Evolutionary conservation across 1,284 basidiomycete species (phyloP).

Genomic region (Austroboletus rostrupii): DNA sequence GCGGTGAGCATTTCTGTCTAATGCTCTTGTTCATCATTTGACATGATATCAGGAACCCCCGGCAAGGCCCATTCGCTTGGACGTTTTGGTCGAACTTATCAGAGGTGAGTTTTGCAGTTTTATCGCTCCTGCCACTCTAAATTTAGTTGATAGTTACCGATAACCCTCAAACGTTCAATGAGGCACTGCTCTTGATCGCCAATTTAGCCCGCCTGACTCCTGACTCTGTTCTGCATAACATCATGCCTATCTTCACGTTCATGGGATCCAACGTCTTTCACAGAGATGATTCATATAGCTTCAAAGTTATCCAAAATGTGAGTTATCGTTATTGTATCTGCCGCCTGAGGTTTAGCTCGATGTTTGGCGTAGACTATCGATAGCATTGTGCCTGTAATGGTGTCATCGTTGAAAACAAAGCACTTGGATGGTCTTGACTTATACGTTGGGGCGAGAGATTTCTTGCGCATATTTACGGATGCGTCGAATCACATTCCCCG

Average conservation of each 20-base stretch:
- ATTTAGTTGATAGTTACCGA: slow-evolving; percentile 55
- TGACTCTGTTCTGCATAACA: slow-evolving; percentile 88
- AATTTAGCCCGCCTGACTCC: slow-evolving; percentile 82
- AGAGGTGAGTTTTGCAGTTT: slow-evolving; percentile 49
- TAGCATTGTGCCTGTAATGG: slow-evolving; percentile 91
- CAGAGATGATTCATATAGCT: slow-evolving; percentile 93
- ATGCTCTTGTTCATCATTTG: slow-evolving; percentile 5
- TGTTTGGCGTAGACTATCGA: slow-evolving; percentile 71
- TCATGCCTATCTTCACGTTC: slow-evolving; percentile 99
- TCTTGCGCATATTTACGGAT: slow-evolving; percentile 86
- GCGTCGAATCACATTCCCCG: slow-evolving; percentile 84
- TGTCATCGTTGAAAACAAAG: slow-evolving; percentile 63
- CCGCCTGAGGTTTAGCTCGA: slow-evolving; percentile 2
- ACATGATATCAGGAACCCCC: slow-evolving; percentile 37
- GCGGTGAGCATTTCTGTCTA: slow-evolving; percentile 36
- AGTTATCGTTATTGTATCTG: neutral
- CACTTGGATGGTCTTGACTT: slow-evolving; percentile 55
- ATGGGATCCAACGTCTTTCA: slow-evolving; percentile 97
- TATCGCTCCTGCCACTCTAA: neutral
- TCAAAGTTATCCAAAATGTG: slow-evolving; percentile 91
- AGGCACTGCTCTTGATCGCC: slow-evolving; percentile 88
- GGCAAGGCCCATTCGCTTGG: slow-evolving; percentile 59
- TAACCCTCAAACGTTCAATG: slow-evolving; percentile 94
- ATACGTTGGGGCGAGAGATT: slow-evolving; percentile 64
- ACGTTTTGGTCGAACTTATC: slow-evolving; percentile 84